Conservation (phyloP, 768 basidiomycete species). For the Wakefieldia striispora region DNA sequence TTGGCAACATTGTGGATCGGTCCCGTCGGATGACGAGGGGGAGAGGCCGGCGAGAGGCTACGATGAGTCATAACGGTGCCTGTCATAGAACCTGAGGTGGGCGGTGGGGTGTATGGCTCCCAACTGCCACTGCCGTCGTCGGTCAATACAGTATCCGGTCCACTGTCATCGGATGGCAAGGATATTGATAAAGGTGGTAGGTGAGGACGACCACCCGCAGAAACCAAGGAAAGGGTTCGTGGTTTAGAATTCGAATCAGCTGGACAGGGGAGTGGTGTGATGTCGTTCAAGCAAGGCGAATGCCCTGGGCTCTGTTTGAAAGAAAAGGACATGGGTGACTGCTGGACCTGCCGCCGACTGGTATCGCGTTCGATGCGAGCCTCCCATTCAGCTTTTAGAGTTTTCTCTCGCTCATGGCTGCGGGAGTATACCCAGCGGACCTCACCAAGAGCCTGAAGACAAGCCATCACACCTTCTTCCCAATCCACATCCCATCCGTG, state of each 20-base stretch:
- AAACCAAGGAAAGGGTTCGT: constrained; percentile 29
- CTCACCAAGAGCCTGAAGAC: constrained; percentile 71
- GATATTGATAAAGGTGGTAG: constrained; percentile 45
- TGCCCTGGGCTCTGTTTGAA: constrained; percentile 28
- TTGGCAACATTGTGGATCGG: constrained; percentile 40
- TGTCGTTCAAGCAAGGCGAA: constrained; percentile 26
- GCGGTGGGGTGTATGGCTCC: constrained; percentile 63
- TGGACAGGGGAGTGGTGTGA: constrained; percentile 16
- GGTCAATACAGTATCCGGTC: constrained; percentile 49
- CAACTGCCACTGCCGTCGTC: constrained; percentile 53
- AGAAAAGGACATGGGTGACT: constrained; percentile 22
- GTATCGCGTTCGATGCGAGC: constrained; percentile 32
- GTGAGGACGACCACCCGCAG: constrained; percentile 41
- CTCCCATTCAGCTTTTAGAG: constrained; percentile 50
- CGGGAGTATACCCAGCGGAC: constrained; percentile 83
- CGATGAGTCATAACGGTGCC: constrained; percentile 44
- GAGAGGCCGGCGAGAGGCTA: constrained; percentile 31
- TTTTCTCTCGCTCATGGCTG: constrained; percentile 68
- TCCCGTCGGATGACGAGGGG: constrained; percentile 23
- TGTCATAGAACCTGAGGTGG: constrained; percentile 51
- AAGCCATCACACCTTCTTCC: constrained; percentile 42
- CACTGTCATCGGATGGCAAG: constrained; percentile 47
- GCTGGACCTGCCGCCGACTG: constrained; percentile 28
- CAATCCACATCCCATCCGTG: constrained; percentile 28
- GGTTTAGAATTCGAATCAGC: constrained; percentile 6